Evolutionary conservation across 345 rosid genomes (phyloP), one percentile per base, ranked within the genome.

Genomic region (Hevea brasiliensis): DNA sequence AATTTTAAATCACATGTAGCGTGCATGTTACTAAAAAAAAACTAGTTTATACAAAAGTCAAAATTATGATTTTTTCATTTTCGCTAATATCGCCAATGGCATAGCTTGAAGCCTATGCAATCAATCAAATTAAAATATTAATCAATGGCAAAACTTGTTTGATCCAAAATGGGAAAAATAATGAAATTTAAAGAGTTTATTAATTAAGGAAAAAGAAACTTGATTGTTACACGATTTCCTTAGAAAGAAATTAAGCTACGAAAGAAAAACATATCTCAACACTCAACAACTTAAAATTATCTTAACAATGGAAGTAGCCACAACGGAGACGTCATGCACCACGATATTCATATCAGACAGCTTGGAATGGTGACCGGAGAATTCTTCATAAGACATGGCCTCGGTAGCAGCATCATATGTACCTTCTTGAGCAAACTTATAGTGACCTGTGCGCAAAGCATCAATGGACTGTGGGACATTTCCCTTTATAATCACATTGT

Each of bases 371-470:
- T 60, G 41, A 0, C 48, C 20, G 1, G 44, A 35, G 48, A 81
- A 77, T 20, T 68, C 84, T 40, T 78, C 81, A 53, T 81, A 81
- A 3, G 77, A 67, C 61, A 55, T 67, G 51, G 79, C 84, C 79
- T 78, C 84, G 0, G 42, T 4, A 20, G 81, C 84, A 55, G 70
- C 79, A 50, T 72, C 79, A 37, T 57, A 20, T 0, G 79, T 29
- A 11, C 79, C 79, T 75, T 41, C 47, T 61, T 65, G 64, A 0
- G 84, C 81, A 18, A 67, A 78, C 35, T 64, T 75, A 58, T 74
- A 68, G 61, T 75, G 35, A 15, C 81, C 81, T 3, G 32, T 59
- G 11, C 45, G 21, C 20, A 81, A 23, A 44, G 79, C 78, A 44
- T 67, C 66, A 1, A 67, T 42, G 35, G 75, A 48, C 20, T 74